Conservation (phyloP, 768 basidiomycete genomes). For the Tulasnella sp. region DNA sequence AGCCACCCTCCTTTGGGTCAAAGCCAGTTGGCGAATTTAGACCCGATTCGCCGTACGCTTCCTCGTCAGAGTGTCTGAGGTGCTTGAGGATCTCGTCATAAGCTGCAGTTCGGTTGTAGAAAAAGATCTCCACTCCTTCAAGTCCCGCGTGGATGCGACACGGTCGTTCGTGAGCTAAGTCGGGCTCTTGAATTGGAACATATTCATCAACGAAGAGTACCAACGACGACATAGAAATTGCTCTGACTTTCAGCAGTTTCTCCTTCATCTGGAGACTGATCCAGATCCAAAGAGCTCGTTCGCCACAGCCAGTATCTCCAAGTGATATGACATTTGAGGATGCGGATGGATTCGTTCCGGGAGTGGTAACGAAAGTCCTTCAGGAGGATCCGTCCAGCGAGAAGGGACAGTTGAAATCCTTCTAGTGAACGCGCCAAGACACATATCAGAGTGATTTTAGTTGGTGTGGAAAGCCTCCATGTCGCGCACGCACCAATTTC, state of each 20-base stretch:
- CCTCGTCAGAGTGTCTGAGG: slow-evolving; percentile 39
- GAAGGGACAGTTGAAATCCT: slow-evolving; percentile 81
- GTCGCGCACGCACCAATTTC: slow-evolving; percentile 49
- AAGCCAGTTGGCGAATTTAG: slow-evolving; percentile 29
- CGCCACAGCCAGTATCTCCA: slow-evolving; percentile 92
- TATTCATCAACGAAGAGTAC: not conserved
- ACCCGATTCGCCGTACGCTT: slow-evolving; percentile 31
- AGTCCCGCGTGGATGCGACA: slow-evolving; percentile 73
- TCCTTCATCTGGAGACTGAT: slow-evolving; percentile 32
- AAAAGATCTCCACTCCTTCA: slow-evolving; percentile 84
- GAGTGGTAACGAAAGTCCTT: slow-evolving; percentile 86
- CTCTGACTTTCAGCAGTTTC: slow-evolving; percentile 38
- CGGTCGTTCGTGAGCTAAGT: slow-evolving; percentile 31
- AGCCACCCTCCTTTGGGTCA: not conserved
- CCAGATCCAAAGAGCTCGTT: slow-evolving; percentile 42
- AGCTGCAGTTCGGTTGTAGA: slow-evolving; percentile 82
- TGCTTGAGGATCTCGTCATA: slow-evolving; percentile 79
- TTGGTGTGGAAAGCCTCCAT: slow-evolving; percentile 1
- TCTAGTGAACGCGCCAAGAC: slow-evolving; percentile 33
- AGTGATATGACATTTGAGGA: slow-evolving; percentile 73
- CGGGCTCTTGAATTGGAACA: slow-evolving; percentile 9
- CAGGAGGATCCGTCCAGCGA: slow-evolving; percentile 78
- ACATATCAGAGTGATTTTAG: not conserved
- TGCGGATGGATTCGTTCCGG: slow-evolving; percentile 77
- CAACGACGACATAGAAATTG: too few relatives aligned